Conservation (phyloP, 108 stramenopile species). For the Cylindrotheca closterium region DNA sequence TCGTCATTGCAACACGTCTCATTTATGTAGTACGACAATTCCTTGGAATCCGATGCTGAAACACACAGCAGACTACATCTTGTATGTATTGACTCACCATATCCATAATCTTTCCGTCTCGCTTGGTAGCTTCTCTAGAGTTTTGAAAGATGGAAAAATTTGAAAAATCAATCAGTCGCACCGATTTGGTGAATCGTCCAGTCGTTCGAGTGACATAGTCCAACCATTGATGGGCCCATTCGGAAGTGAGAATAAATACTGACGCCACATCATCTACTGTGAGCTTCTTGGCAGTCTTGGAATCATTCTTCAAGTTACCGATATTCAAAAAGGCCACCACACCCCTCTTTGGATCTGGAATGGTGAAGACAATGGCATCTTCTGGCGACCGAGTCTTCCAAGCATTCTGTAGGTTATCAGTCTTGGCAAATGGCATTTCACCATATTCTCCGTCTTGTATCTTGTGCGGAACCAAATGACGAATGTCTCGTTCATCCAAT, state of each 20-base stretch:
- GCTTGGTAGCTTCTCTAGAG: background rate
- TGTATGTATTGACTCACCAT: no score
- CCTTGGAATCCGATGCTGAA: no score
- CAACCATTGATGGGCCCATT: conserved; percentile 25
- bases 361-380: background rate
- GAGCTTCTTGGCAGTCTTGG: conserved; percentile 1
- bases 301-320: background rate
- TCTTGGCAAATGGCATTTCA: background rate
- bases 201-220: conserved; percentile 32
- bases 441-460: background rate
- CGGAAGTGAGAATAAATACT: conserved; percentile 10
- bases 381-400: background rate
- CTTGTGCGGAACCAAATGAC: background rate
- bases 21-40: no score
- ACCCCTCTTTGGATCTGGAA: conserved; percentile 20
- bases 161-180: conserved; percentile 11
- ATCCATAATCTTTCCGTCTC: conserved; percentile 1
- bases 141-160: background rate
- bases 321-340: conserved; percentile 14
- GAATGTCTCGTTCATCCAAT: conserved; percentile 26
- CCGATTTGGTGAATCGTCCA: conserved; percentile 24
- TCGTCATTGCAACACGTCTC: no score
- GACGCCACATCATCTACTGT: background rate
- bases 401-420: background rate
- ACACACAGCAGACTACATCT: no score